Evolutionary conservation across 208 protist species (phyloP).

Genomic region (Acanthamoeba healyi): DNA sequence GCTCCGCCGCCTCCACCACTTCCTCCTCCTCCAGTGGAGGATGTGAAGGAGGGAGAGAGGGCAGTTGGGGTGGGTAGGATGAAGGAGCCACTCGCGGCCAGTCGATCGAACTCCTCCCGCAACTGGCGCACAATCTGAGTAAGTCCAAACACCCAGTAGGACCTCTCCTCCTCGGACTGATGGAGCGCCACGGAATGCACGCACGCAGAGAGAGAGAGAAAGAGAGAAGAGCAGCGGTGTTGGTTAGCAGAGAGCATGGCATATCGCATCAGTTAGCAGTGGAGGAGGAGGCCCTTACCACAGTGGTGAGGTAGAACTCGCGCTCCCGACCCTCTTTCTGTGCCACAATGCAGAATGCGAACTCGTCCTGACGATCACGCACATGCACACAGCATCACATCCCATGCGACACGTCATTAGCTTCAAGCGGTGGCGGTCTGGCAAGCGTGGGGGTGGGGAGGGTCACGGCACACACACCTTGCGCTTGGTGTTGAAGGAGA

Average conservation of each 20-base stretch:
- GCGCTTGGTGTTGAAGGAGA: constrained; percentile 55
- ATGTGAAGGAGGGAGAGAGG: neutral
- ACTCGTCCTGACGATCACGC: constrained; percentile 61
- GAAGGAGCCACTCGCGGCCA: neutral
- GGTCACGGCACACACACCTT: neutral
- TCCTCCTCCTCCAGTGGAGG: too few relatives aligned
- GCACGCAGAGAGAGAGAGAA: neutral
- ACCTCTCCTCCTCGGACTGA: constrained; percentile 39
- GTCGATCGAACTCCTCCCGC: constrained; percentile 44
- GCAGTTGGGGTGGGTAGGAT: neutral
- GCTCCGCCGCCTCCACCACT: too few relatives aligned
- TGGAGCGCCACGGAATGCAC: neutral
- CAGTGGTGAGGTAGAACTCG: constrained; percentile 51
- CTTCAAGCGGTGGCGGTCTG: neutral
- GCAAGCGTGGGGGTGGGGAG: neutral
- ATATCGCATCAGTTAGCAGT: too few relatives aligned
- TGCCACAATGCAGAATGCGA: constrained; percentile 38
- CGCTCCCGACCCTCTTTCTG: constrained; percentile 37
- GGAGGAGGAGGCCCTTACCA: neutral
- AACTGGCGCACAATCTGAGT: constrained; percentile 26
- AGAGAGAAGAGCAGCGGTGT: neutral
- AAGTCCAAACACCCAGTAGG: constrained; percentile 54
- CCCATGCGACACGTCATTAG: neutral
- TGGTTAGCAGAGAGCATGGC: too few relatives aligned
- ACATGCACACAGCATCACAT: neutral